phyloP scores from a whole-genome alignment of 2,329 filamentous ascomycete species.

The Paecilomyces formosus region DNA sequence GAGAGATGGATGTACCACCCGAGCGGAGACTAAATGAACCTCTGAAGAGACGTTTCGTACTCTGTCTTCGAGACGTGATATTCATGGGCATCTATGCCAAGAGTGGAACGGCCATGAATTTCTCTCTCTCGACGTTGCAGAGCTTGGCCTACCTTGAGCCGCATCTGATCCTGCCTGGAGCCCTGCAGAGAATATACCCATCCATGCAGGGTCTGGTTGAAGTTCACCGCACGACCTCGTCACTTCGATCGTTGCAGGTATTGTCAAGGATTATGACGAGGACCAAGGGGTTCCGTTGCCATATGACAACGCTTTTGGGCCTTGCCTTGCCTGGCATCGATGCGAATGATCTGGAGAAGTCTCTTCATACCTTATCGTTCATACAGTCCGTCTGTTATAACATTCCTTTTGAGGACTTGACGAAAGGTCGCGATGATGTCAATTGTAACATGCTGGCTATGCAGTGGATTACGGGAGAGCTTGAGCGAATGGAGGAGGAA shows the following conservation, averaged over 20 bases:
- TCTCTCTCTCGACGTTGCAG: constrained; percentile 84
- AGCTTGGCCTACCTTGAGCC: constrained; percentile 86
- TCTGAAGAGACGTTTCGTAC: constrained; percentile 83
- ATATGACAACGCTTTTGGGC: constrained; percentile 89
- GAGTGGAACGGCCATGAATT: constrained; percentile 83
- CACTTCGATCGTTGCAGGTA: constrained; percentile 84
- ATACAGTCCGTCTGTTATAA: constrained; percentile 95
- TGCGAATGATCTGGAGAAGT: constrained; percentile 96
- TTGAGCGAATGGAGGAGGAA: constrained; percentile 86
- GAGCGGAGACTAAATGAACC: constrained; percentile 71
- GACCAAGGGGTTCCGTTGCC: constrained; percentile 92
- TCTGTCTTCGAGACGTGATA: constrained; percentile 81
- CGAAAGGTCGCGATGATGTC: constrained; percentile 58
- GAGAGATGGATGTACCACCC: constrained; percentile 77
- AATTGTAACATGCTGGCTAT: constrained; percentile 72
- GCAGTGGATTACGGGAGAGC: constrained; percentile 89
- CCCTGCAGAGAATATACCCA: constrained; percentile 91
- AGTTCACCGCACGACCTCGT: constrained; percentile 92
- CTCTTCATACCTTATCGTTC: constrained; percentile 85
- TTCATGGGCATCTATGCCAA: constrained; percentile 99
- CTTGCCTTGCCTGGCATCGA: constrained; percentile 92
- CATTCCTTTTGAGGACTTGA: constrained; percentile 82
- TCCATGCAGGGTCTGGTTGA: constrained; percentile 95
- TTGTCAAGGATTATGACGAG: constrained; percentile 84
- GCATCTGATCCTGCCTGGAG: constrained; percentile 82